These are phyloP conservation scores for Rhododendron williamsianum DNA, from an alignment of 148 eudicot genomes.

Conservation along the genomic window DNA sequence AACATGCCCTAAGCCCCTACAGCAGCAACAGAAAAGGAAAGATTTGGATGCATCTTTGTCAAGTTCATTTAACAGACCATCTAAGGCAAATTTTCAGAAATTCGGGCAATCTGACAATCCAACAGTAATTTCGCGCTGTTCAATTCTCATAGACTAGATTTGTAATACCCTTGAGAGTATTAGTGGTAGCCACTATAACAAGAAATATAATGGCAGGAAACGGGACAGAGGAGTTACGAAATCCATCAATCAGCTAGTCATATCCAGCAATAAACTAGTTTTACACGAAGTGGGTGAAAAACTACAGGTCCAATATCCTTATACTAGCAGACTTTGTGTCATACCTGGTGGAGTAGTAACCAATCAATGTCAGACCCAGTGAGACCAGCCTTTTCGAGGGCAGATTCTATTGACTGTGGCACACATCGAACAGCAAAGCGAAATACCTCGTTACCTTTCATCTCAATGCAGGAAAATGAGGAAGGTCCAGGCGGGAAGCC, in stretches of 20 bases:
- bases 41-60: not conserved
- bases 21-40: not conserved
- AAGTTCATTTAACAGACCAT: not conserved
- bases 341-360: slow-evolving; percentile 95
- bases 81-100: not conserved
- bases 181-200: not conserved
- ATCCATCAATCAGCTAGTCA: not conserved
- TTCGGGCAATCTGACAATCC: not conserved
- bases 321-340: not conserved
- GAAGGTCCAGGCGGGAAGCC: slow-evolving; percentile 52
- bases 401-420: slow-evolving; percentile 67
- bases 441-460: slow-evolving; percentile 96
- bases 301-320: not conserved
- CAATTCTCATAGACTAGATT: not conserved
- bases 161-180: not conserved
- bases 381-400: slow-evolving; percentile 76
- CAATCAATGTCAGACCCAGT: slow-evolving; percentile 66
- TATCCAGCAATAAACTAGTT: not conserved
- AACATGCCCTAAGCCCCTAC: not conserved
- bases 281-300: not conserved
- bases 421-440: slow-evolving; percentile 76
- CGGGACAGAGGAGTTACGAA: not conserved
- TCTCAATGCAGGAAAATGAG: slow-evolving; percentile 61
- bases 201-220: not conserved
- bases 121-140: not conserved